Base-by-base conservation (phyloP, 2,329 filamentous ascomycete genomes). In the Rachicladosporium sp. region DNA sequence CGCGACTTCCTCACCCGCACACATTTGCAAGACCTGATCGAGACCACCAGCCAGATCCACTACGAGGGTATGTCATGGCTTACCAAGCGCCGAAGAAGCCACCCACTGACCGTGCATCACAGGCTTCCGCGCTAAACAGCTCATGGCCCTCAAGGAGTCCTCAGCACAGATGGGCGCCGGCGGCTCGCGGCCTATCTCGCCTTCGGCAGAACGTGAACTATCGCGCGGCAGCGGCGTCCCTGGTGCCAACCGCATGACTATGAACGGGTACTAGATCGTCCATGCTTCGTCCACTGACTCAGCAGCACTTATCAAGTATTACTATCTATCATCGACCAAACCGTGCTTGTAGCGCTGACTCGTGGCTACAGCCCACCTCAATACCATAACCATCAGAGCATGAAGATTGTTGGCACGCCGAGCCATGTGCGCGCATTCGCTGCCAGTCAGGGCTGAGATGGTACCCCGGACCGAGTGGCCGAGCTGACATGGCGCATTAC, bases 31-130 rank as follows among this genome's bases (percentile, higher is more conserved):
- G 91, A 98, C 59, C 78, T 98, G 52, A 95, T 98, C 65, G 91
- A 98, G 71, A 98, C 91, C 27, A 98, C 91, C 35, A 95, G 88
- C 53, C 91, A 98, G 73, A 98, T 95, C 67, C 91, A 98, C 75
- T 98, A 98, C 74, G 91, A 98, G 74, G 51, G 38, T 41, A 33
- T 10, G 30, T 15, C 12, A 35, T 6, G n/a, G 15, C n/a, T 7
- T 10, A 6, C 13, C 8, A 12, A 4, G 11, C 11, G 10, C 13
- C 0, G 10, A 3, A 9, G 10, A 10, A 10, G 11, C 21, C 27
- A 31, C 33, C 21, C 8, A 21, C 38, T 93, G 32, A 29, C 29
- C 11, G 10, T 3, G 10, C 7, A n/a, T 15, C 3, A 7, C 30
- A 41, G 38, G 87, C 44, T 98, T 98, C 88, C 88, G 91, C 67